Base-by-base conservation (phyloP, 2,329 filamentous ascomycete genomes). In the Pseudogymnoascus sp. region DNA sequence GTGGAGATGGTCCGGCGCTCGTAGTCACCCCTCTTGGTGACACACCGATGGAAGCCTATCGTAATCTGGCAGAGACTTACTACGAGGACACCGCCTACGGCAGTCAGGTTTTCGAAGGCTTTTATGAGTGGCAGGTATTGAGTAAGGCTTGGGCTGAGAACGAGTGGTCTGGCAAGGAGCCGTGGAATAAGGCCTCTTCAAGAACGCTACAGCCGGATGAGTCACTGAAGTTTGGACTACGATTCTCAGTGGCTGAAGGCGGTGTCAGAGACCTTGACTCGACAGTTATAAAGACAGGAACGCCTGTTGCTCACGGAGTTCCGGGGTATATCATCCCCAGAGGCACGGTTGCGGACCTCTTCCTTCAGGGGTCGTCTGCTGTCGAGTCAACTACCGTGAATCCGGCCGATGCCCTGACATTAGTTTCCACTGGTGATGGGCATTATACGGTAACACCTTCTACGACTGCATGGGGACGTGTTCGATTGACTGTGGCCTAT, bases 81-180 rank as follows among this genome's bases (percentile, higher is more conserved):
- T 75, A 76, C 26, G 72, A 75, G 0, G 72, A 69, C 8, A 76
- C 77, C 0, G 68, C 66, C 8, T 85, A 85, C 68, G 76, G 74
- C 4, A 81, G 78, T 53, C 83, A 86, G 66, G 82, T 79, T 0
- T 87, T 83, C 64, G 84, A 87, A 67, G 84, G 83, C 0, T 79
- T 83, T 65, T 87, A 86, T 64, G 82, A 85, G 66, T 87, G 83
- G 83, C 80, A 85, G 66, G 77, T 81, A 0, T 75, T 82, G 61
- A 80, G 77, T 11, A 76, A 78, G 62, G 83, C 83, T 0, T 86
- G 78, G 72, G 81, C 81, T 0, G 80, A 85, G 64, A 79, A 78
- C 0, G 82, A 86, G 67, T 87, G 84, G 84, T 76, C 74, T 0
- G 68, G 63, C 0, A 73, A 71, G 0, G 69, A 75, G 2, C 83